phyloP scores from a whole-genome alignment of 2,329 filamentous ascomycete species.

The Exophiala xenobiotica region DNA sequence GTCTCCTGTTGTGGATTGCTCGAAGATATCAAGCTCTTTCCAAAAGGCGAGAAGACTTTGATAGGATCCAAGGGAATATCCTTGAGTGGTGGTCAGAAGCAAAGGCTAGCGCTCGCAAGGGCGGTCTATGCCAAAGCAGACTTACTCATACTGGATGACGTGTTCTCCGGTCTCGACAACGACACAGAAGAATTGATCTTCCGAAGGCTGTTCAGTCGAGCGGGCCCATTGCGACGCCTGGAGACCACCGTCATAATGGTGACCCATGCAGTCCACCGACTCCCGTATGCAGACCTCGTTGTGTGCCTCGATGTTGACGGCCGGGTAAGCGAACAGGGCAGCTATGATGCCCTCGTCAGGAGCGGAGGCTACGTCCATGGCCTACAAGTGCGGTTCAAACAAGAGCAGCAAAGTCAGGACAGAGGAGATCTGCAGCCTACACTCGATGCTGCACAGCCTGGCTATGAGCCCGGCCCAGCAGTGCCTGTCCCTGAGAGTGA shows the following conservation, averaged over 20 bases:
- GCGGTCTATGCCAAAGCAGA: conserved; percentile 52
- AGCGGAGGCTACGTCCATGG: conserved; percentile 43
- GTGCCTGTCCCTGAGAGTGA: conserved; percentile 46
- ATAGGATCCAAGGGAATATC: conserved; percentile 31
- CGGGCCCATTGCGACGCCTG: conserved; percentile 47
- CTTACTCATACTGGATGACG: conserved; percentile 52
- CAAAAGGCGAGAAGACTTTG: conserved; percentile 27
- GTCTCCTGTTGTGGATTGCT: conserved; percentile 30
- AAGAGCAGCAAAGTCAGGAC: conserved; percentile 23
- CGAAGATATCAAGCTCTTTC: conserved; percentile 29
- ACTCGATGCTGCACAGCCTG: conserved; percentile 33
- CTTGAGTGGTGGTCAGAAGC: conserved; percentile 35
- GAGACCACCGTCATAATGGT: conserved; percentile 42
- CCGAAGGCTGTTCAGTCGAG: conserved; percentile 45
- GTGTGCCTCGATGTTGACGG: conserved; percentile 42
- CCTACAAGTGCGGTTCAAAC: conserved; percentile 32
- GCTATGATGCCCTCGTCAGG: conserved; percentile 38
- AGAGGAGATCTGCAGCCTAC: conserved; percentile 20
- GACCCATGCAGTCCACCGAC: conserved; percentile 36
- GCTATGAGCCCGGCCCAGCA: conserved; percentile 34
- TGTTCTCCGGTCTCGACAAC: conserved; percentile 52
- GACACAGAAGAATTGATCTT: conserved; percentile 52
- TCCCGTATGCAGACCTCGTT: conserved; percentile 45
- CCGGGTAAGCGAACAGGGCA: conserved; percentile 43
- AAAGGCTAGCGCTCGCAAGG: conserved; percentile 48